A percentile compares a stretch with the other conserved stretches of the same genome.
These are phyloP conservation scores for Bothia castanella DNA, from an alignment of 1,284 basidiomycete genomes.

Conservation along the genomic window DNA sequence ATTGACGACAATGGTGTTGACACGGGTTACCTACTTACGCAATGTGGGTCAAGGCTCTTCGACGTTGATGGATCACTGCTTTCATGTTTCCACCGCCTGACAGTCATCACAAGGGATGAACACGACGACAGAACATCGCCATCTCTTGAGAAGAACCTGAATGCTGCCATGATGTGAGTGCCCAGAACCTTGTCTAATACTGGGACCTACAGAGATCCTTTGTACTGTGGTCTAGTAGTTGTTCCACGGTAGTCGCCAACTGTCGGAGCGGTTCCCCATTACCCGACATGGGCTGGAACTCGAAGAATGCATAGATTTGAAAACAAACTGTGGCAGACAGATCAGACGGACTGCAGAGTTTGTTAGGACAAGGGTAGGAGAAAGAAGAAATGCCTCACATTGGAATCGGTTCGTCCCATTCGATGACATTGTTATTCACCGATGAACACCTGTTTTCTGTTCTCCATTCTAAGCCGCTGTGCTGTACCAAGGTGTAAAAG, in stretches of 20 bases:
- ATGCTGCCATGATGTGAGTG: neutral
- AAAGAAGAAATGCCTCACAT: neutral
- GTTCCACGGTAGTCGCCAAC: neutral
- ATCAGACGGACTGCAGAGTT: neutral
- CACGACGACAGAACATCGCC: neutral
- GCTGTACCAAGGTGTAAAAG: neutral
- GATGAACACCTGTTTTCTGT: neutral
- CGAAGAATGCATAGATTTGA: neutral
- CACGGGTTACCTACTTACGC: neutral
- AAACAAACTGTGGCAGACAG: neutral
- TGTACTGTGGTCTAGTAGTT: neutral
- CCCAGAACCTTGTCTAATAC: neutral
- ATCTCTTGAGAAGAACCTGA: neutral
- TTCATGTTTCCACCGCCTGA: neutral
- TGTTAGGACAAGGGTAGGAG: neutral
- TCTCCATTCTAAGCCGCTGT: neutral
- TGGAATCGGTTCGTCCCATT: slow-evolving; percentile 1
- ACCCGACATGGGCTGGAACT: neutral
- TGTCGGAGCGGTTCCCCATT: neutral
- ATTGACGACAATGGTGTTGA: neutral
- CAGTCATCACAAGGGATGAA: neutral
- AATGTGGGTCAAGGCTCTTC: neutral
- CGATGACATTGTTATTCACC: neutral
- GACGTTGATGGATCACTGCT: neutral
- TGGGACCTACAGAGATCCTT: neutral